Evolutionary conservation across 768 basidiomycete species (phyloP).

Genomic region (Phanerochaete sordida): DNA sequence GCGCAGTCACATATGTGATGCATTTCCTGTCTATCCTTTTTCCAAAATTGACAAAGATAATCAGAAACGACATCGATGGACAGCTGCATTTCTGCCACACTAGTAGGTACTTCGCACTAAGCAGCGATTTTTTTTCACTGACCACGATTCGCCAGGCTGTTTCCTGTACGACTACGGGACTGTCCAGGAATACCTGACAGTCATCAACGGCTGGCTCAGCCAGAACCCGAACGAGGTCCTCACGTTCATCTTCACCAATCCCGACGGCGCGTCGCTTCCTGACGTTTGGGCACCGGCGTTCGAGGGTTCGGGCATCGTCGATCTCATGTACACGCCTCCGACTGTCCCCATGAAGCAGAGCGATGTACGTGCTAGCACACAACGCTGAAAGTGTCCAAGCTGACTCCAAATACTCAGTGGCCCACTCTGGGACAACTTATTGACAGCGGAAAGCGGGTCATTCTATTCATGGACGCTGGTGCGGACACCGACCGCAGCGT

Average conservation of each 20-base stretch:
- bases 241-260: slow-evolving; percentile 66
- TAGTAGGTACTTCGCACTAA: slow-evolving; percentile 32
- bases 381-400: not conserved
- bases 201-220: slow-evolving; percentile 50
- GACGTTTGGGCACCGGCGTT: slow-evolving; percentile 53
- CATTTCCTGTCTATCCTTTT: not conserved
- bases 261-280: slow-evolving; percentile 47
- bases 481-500: slow-evolving; percentile 33
- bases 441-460: slow-evolving; percentile 52
- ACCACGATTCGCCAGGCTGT: not conserved
- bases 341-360: slow-evolving; percentile 19
- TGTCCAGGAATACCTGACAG: slow-evolving; percentile 32
- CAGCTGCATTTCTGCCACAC: slow-evolving; percentile 68
- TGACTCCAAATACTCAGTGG: slow-evolving; percentile 41
- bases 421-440: slow-evolving; percentile 64
- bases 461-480: slow-evolving; percentile 58
- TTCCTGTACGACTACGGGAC: slow-evolving; percentile 52
- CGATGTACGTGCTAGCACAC: slow-evolving; percentile 13
- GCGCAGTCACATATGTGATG: slow-evolving; percentile 38
- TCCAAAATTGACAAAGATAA: not conserved
- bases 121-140: not conserved
- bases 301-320: slow-evolving; percentile 40
- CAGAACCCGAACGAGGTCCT: slow-evolving; percentile 64
- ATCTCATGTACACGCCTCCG: slow-evolving; percentile 48
- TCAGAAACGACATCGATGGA: slow-evolving; percentile 28